Evolutionary conservation across 768 basidiomycete species (phyloP).

Genomic region (Pleurotus giganteus): DNA sequence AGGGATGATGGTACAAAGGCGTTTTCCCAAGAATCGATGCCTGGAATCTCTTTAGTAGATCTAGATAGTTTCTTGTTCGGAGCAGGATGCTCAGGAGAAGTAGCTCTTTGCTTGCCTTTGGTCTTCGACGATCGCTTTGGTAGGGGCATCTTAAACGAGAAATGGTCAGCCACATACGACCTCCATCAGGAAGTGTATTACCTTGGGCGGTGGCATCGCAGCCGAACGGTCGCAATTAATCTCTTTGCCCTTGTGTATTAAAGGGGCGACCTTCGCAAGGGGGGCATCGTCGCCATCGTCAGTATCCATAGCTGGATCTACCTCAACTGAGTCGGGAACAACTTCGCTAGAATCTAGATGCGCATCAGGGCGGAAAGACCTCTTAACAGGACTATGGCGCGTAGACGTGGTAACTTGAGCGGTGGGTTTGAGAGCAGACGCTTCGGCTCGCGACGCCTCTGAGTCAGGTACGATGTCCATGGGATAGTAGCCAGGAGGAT

Average conservation of each 20-base stretch:
- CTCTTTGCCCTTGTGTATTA: constrained; percentile 22
- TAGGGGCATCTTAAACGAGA: background rate
- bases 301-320: constrained; percentile 20
- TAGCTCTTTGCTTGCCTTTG: constrained; percentile 5
- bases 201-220: background rate
- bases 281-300: constrained; percentile 45
- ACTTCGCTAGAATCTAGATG: constrained; percentile 17
- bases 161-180: background rate
- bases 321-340: constrained; percentile 24
- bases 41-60: constrained; percentile 7
- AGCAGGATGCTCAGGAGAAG: background rate
- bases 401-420: background rate
- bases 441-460: constrained; percentile 43
- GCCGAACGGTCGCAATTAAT: background rate
- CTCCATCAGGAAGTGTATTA: background rate
- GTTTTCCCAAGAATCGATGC: constrained; percentile 29
- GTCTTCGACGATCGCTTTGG: background rate
- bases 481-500: constrained; percentile 19
- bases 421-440: background rate
- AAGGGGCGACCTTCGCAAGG: constrained; percentile 27
- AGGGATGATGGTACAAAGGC: constrained; percentile 56
- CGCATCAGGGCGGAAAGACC: constrained; percentile 8
- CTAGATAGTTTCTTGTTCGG: background rate
- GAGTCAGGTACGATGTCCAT: constrained; percentile 65
- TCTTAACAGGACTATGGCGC: constrained; percentile 11